Conservation (phyloP, 495 filamentous ascomycete species). For the Trichoderma parareesei region DNA sequence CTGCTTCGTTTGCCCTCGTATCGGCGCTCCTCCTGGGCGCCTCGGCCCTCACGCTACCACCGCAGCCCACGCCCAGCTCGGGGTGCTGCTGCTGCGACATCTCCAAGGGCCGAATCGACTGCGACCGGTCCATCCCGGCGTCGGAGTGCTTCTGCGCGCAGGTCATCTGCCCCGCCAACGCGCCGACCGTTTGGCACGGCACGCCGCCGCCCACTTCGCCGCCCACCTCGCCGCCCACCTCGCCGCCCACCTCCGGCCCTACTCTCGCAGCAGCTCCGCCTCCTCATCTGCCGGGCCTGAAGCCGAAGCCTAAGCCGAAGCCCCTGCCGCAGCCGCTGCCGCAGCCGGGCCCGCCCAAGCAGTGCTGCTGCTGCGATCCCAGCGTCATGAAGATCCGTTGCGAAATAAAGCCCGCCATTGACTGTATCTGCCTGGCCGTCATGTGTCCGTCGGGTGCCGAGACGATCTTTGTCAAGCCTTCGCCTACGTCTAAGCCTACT, state of each 20-base stretch:
- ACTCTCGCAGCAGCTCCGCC: too few relatives aligned
- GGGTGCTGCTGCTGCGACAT: constrained; percentile 11
- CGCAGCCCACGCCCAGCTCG: neutral
- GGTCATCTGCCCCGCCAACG: neutral
- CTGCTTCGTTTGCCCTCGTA: neutral
- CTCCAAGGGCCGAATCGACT: neutral
- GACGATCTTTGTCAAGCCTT: neutral
- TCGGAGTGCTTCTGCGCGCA: neutral
- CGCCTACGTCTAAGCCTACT: neutral
- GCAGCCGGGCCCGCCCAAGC: neutral
- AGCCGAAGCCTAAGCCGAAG: too few relatives aligned
- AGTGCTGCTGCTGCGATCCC: constrained; percentile 12
- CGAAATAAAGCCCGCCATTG: neutral
- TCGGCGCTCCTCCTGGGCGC: neutral
- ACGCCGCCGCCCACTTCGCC: neutral
- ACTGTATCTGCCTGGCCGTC: constrained; percentile 6
- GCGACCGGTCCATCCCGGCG: neutral
- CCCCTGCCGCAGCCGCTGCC: too few relatives aligned
- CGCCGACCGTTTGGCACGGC: neutral
- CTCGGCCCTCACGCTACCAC: neutral
- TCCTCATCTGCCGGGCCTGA: too few relatives aligned
- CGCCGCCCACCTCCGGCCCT: neutral
- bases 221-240: neutral
- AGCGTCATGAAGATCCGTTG: neutral
- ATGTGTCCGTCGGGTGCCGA: neutral